Conservation (phyloP, 2,329 filamentous ascomycete genomes). For the Diaporthe batatas region DNA sequence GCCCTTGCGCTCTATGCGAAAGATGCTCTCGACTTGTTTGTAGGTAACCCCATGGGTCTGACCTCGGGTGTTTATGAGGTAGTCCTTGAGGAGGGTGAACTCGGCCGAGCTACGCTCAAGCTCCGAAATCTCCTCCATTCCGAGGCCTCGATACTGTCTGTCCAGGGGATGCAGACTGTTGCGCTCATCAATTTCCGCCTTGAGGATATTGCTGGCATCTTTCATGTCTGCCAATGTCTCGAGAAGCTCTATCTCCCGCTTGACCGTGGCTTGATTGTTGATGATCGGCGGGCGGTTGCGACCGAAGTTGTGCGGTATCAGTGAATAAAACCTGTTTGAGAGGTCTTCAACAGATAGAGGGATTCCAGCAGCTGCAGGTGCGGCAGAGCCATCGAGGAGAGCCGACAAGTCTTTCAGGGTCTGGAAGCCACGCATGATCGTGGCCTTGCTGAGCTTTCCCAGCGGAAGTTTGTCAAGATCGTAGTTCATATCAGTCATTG, state of each 20-base stretch:
- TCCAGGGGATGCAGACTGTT: constrained; percentile 75
- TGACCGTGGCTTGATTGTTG: constrained; percentile 66
- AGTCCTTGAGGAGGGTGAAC: constrained; percentile 74
- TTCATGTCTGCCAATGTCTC: constrained; percentile 90
- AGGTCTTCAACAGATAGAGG: constrained; percentile 68
- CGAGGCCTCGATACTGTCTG: constrained; percentile 77
- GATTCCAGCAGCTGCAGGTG: constrained; percentile 58
- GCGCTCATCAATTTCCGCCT: constrained; percentile 66
- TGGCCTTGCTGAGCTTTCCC: constrained; percentile 85
- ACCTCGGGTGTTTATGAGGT: constrained; percentile 76
- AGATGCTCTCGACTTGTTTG: constrained; percentile 76
- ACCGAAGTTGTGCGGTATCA: constrained; percentile 87
- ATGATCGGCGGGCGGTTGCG: constrained; percentile 80
- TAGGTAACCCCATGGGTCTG: constrained; percentile 74
- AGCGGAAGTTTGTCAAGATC: constrained; percentile 83
- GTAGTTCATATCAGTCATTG: constrained; percentile 77
- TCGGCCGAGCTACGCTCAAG: constrained; percentile 72
- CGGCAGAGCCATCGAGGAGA: constrained; percentile 67
- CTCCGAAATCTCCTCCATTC: constrained; percentile 81
- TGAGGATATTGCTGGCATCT: constrained; percentile 83
- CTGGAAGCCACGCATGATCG: constrained; percentile 81
- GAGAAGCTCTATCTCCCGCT: constrained; percentile 82
- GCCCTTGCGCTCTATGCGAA: constrained; percentile 82
- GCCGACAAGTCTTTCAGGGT: constrained; percentile 80
- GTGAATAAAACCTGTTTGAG: constrained; percentile 83